Conservation (phyloP, 495 filamentous ascomycete genomes). For the Tricharina praecox region DNA sequence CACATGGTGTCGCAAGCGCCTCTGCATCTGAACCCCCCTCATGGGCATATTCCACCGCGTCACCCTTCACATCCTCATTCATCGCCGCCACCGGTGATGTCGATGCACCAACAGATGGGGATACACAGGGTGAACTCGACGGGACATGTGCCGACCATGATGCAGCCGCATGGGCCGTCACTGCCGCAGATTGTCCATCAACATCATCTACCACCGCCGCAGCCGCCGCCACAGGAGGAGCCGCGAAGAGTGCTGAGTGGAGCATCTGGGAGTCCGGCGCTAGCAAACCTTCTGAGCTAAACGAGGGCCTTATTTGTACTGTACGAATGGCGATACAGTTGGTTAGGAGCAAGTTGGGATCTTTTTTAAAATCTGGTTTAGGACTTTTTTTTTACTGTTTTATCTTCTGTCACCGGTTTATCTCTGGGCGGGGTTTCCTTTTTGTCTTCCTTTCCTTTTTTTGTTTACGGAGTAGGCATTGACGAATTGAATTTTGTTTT, state of each 20-base stretch:
- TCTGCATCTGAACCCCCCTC: conserved; percentile 17
- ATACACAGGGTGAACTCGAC: neutral
- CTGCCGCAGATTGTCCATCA: conserved; percentile 7
- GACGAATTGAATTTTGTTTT: too few relatives aligned
- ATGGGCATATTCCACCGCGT: conserved; percentile 12
- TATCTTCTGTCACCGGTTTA: too few relatives aligned
- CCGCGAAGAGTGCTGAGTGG: conserved; percentile 18
- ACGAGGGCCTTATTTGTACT: too few relatives aligned
- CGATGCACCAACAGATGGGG: conserved; percentile 10
- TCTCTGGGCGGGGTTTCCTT: too few relatives aligned
- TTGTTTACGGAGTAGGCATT: too few relatives aligned
- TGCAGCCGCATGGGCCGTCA: neutral
- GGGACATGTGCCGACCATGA: neutral
- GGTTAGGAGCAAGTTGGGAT: too few relatives aligned
- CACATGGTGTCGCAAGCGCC: too few relatives aligned
- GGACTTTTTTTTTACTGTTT: too few relatives aligned
- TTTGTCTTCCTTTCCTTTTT: too few relatives aligned
- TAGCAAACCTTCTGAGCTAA: conserved; percentile 26
- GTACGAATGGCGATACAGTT: too few relatives aligned
- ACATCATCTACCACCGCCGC: conserved; percentile 11
- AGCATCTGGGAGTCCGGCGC: conserved; percentile 25
- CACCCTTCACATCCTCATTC: conserved; percentile 9
- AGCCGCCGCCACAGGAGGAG: conserved; percentile 10
- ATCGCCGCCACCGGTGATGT: conserved; percentile 8
- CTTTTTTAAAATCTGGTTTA: too few relatives aligned